Conservation (phyloP, 2,329 filamentous ascomycete genomes). For the Didymella arachidicola region DNA sequence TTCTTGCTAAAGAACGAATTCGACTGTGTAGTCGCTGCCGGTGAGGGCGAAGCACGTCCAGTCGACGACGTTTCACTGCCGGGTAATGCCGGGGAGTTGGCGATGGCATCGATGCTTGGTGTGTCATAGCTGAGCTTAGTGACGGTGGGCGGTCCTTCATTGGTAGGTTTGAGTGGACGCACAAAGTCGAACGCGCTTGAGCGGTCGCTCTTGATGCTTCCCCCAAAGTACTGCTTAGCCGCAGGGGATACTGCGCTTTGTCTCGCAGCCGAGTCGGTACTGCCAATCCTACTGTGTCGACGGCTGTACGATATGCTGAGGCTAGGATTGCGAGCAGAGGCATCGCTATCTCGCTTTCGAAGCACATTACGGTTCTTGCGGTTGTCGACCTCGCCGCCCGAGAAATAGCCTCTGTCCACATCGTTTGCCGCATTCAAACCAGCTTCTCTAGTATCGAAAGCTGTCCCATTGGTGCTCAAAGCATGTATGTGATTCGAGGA, state of each 20-base stretch:
- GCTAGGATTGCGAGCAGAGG: slow-evolving; percentile 75
- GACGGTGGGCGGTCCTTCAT: slow-evolving; percentile 61
- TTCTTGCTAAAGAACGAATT: slow-evolving; percentile 52
- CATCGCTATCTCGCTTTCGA: slow-evolving; percentile 71
- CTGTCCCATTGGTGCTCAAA: slow-evolving; percentile 40
- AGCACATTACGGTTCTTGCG: slow-evolving; percentile 76
- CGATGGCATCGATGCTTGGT: slow-evolving; percentile 55
- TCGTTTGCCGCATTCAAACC: slow-evolving; percentile 59
- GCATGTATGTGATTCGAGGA: slow-evolving; percentile 46
- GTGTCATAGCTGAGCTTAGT: slow-evolving; percentile 64
- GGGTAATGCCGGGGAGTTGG: slow-evolving; percentile 50
- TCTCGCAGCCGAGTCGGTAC: slow-evolving; percentile 76
- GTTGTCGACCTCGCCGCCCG: slow-evolving; percentile 82
- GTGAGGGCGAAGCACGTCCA: slow-evolving; percentile 56
- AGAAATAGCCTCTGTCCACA: slow-evolving; percentile 90
- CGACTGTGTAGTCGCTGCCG: slow-evolving; percentile 41
- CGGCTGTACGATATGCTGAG: slow-evolving; percentile 73
- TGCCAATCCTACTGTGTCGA: slow-evolving; percentile 77
- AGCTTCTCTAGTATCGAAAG: slow-evolving; percentile 38
- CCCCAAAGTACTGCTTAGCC: slow-evolving; percentile 73
- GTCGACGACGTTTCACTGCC: slow-evolving; percentile 61
- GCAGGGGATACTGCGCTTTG: slow-evolving; percentile 63
- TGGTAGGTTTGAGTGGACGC: slow-evolving; percentile 50
- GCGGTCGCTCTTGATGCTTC: slow-evolving; percentile 44
- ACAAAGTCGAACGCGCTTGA: slow-evolving; percentile 60